Conservation (phyloP, 305 asterid species). For the Solanum hybrid region DNA sequence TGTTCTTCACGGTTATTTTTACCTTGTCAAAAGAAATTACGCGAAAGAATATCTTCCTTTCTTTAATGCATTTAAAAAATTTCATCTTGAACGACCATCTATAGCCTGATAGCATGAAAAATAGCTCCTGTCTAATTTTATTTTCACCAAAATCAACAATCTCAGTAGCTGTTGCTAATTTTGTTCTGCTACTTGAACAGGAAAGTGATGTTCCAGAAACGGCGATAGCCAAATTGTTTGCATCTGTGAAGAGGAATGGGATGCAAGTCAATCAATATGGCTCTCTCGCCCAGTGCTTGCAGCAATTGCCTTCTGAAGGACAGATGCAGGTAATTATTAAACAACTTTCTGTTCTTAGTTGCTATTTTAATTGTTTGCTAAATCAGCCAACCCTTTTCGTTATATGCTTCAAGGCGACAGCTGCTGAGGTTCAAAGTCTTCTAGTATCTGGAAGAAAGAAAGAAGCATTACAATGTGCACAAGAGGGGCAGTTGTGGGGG, state of each 20-base stretch:
- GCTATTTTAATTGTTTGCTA: not conserved
- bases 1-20: not conserved
- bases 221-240: conserved; percentile 77
- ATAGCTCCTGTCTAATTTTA: not conserved
- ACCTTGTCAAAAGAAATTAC: not conserved
- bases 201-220: conserved; percentile 69
- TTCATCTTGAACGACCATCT: not conserved
- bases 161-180: not conserved
- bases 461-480: conserved; percentile 90
- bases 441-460: conserved; percentile 91
- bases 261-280: conserved; percentile 52
- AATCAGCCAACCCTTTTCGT: conserved; percentile 2
- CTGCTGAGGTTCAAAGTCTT: conserved; percentile 77
- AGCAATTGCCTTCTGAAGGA: conserved; percentile 74
- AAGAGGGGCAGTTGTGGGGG: conserved; percentile 97
- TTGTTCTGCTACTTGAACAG: conserved; percentile 15
- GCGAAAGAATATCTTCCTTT: not conserved
- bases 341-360: not conserved
- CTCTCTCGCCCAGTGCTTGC: conserved; percentile 57
- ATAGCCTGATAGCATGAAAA: not conserved
- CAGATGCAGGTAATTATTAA: conserved; percentile 45
- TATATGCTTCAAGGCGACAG: conserved; percentile 50
- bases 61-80: not conserved
- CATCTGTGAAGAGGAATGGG: conserved; percentile 51
- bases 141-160: not conserved